These are phyloP conservation scores for Pichia gijzeniarum DNA, from an alignment of 805 yeast genomes.

Conservation along the genomic window DNA sequence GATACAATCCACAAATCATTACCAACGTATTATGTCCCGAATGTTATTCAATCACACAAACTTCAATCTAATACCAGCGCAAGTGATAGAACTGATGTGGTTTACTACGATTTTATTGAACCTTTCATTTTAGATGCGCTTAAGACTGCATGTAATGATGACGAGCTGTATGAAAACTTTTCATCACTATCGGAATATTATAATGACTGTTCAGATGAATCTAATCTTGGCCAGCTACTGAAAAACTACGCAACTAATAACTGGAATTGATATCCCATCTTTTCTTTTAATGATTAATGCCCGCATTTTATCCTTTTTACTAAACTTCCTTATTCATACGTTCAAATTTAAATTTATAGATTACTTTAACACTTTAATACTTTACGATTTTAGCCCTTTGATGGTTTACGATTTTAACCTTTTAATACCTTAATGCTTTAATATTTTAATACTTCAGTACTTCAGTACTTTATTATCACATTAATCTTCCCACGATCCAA, in stretches of 20 bases:
- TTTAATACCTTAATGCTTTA: too few species aligned
- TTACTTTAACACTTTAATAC: too few species aligned
- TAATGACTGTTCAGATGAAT: constrained; percentile 33
- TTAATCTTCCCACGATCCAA: too few species aligned
- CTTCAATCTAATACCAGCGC: constrained; percentile 14
- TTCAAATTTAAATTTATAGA: too few species aligned
- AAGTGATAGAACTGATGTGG: constrained; percentile 48
- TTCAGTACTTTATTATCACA: too few species aligned
- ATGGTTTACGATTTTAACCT: too few species aligned
- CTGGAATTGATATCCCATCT: constrained; percentile 23
- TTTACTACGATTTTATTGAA: constrained; percentile 73
- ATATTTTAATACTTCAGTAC: too few species aligned
- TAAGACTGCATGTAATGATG: constrained; percentile 17
- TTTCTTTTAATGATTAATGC: neutral
- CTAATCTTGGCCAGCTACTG: constrained; percentile 38
- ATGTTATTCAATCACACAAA: constrained; percentile 58
- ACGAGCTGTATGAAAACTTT: constrained; percentile 12
- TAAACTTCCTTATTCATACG: neutral
- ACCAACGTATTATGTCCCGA: constrained; percentile 59
- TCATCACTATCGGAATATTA: constrained; percentile 16
- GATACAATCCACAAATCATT: constrained; percentile 66
- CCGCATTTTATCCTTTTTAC: neutral
- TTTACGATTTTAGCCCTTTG: too few species aligned
- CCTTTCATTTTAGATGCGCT: constrained; percentile 23
- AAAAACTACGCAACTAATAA: constrained; percentile 33